A percentile compares a stretch with the other conserved stretches of the same genome.
phyloP scores from a whole-genome alignment of 2,329 filamentous ascomycete species.

The Phyllosticta capitalensis region DNA sequence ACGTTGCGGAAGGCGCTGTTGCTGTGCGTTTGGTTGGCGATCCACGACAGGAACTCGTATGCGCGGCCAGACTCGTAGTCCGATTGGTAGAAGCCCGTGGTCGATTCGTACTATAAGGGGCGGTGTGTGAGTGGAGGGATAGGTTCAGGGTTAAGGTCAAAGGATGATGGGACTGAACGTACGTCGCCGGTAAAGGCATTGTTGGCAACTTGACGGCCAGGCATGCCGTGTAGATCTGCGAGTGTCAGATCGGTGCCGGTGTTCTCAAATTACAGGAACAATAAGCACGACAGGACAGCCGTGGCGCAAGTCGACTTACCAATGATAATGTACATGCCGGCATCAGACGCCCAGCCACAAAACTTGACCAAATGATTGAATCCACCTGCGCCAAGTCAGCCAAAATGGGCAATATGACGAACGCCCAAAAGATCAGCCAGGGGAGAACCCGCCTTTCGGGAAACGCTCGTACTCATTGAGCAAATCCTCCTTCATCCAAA shows the following conservation, averaged over 20 bases:
- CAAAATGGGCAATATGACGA: background rate
- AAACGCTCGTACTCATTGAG: conserved; percentile 43
- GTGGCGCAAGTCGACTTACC: conserved; percentile 13
- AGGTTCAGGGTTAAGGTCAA: background rate
- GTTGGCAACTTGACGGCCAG: conserved; percentile 38
- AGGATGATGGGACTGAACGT: background rate
- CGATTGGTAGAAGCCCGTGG: conserved; percentile 44
- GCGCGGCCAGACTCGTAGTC: conserved; percentile 49
- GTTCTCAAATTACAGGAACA: background rate
- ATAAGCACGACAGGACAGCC: no score
- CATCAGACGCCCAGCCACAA: conserved; percentile 40
- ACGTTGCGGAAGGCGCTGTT: conserved; percentile 43
- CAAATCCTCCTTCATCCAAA: conserved; percentile 45
- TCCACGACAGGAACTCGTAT: conserved; percentile 45
- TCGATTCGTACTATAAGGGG: conserved; percentile 22
- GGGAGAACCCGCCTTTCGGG: conserved; percentile 23
- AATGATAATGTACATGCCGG: conserved; percentile 45
- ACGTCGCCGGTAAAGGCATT: conserved; percentile 41
- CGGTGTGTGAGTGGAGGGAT: background rate
- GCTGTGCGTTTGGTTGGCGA: conserved; percentile 43
- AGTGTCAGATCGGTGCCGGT: background rate
- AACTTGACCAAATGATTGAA: conserved; percentile 39
- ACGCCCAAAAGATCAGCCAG: background rate
- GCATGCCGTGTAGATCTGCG: conserved; percentile 35
- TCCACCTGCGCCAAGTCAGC: conserved; percentile 24